These are phyloP conservation scores for Fusarium miscanthi DNA, from an alignment of 2,329 filamentous ascomycete species.

Conservation along the genomic window DNA sequence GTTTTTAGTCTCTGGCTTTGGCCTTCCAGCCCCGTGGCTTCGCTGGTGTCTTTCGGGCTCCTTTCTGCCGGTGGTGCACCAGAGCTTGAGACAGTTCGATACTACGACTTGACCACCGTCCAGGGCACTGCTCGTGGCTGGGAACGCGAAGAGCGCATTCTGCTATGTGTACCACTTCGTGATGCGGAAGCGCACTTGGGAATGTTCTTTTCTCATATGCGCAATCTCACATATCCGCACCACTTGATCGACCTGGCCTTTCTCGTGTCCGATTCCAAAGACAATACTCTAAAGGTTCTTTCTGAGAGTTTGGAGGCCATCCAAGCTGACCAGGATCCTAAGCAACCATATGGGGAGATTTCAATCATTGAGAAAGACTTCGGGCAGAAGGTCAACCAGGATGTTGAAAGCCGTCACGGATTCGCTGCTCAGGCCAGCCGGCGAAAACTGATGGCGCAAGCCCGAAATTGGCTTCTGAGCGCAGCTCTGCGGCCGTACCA, in stretches of 20 bases:
- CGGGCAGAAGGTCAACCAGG: conserved; percentile 96
- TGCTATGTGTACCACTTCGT: conserved; percentile 92
- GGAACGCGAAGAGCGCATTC: conserved; percentile 95
- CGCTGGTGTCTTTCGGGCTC: conserved; percentile 75
- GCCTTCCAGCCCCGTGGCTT: conserved; percentile 71
- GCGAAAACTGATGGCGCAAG: conserved; percentile 97
- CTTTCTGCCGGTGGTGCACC: conserved; percentile 74
- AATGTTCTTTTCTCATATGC: conserved; percentile 99
- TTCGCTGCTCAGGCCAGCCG: conserved; percentile 95
- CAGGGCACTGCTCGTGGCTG: conserved; percentile 92
- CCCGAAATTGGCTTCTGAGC: conserved; percentile 95
- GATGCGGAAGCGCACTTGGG: conserved; percentile 91
- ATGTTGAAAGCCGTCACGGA: conserved; percentile 96
- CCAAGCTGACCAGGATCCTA: conserved; percentile 82
- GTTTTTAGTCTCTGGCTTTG: conserved; percentile 81
- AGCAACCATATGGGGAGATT: conserved; percentile 91
- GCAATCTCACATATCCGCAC: conserved; percentile 97
- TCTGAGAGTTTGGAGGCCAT: conserved; percentile 80
- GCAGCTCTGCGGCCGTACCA: conserved; percentile 93
- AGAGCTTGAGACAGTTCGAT: conserved; percentile 93
- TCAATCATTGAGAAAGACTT: conserved; percentile 99
- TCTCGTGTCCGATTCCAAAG: conserved; percentile 96
- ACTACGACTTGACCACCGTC: conserved; percentile 94
- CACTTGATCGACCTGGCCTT: conserved; percentile 97
- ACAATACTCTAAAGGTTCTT: conserved; percentile 83